Evolutionary conservation across 1,284 basidiomycete genomes (phyloP).

Genomic region (Cryptococcus hybrid): DNA sequence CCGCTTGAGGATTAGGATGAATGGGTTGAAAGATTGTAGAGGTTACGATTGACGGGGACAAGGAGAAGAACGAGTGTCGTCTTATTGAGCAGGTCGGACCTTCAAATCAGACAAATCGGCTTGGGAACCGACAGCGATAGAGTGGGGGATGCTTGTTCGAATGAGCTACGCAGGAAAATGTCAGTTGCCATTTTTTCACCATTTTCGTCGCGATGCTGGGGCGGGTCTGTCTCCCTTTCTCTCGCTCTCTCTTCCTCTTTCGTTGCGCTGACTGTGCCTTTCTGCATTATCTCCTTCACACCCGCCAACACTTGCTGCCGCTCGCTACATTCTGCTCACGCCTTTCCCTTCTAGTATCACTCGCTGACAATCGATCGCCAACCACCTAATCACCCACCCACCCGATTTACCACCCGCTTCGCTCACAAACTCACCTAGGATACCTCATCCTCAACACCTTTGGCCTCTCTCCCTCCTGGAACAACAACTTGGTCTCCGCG

Average conservation of each 20-base stretch:
- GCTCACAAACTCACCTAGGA: conserved; percentile 38
- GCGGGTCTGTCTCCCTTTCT: neutral
- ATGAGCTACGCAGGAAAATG: conserved; percentile 35
- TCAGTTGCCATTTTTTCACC: conserved; percentile 1
- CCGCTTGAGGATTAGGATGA: neutral
- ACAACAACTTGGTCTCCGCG: conserved; percentile 50
- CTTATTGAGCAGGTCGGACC: conserved; percentile 8
- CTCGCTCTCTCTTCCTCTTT: too few species aligned
- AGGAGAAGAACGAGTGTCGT: too few species aligned
- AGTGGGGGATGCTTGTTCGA: conserved; percentile 49
- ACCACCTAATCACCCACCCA: neutral
- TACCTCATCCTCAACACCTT: conserved; percentile 46
- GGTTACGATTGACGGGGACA: too few species aligned
- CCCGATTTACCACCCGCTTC: neutral
- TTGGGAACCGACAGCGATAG: conserved; percentile 48
- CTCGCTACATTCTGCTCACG: too few species aligned
- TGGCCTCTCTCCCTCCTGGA: conserved; percentile 53
- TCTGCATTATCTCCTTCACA: too few species aligned
- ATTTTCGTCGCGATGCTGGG: neutral
- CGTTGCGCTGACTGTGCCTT: too few species aligned
- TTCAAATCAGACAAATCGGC: conserved; percentile 46
- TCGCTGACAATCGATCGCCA: too few species aligned
- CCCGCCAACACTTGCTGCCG: too few species aligned
- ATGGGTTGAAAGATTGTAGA: neutral
- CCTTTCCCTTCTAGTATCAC: too few species aligned